Conservation (phyloP, 352 stramenopile genomes). For the Phytopythium kandeliae region DNA sequence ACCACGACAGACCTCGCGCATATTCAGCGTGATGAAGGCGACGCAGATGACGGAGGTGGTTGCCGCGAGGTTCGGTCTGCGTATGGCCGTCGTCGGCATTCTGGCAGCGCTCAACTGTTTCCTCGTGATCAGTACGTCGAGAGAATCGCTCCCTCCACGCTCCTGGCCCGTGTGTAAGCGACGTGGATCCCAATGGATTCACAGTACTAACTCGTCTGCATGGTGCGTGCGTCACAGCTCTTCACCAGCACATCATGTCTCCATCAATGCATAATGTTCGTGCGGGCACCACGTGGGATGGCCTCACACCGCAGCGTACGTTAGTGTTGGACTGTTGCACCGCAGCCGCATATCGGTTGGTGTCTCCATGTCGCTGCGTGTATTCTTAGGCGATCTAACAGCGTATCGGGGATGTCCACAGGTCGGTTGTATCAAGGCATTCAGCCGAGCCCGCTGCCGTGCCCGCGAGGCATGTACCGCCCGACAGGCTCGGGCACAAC, state of each 20-base stretch:
- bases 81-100: background rate
- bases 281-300: background rate
- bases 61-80: background rate
- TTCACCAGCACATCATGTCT: background rate
- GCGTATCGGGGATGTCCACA: background rate
- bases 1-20: no score
- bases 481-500: slow-evolving; percentile 32
- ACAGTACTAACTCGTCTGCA: background rate
- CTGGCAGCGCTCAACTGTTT: background rate
- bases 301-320: background rate
- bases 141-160: no score
- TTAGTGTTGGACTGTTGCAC: background rate
- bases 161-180: no score
- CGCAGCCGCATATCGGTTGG: no score
- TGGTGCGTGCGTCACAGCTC: background rate
- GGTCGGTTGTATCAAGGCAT: slow-evolving; percentile 44
- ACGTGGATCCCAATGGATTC: no score
- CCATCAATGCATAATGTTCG: background rate
- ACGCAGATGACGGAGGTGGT: background rate
- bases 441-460: slow-evolving; percentile 35
- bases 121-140: background rate
- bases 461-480: slow-evolving; percentile 66
- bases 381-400: background rate
- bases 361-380: background rate
- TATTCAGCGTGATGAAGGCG: background rate